Conservation (phyloP, 495 filamentous ascomycete species). For the Xylaria flabelliformis region DNA sequence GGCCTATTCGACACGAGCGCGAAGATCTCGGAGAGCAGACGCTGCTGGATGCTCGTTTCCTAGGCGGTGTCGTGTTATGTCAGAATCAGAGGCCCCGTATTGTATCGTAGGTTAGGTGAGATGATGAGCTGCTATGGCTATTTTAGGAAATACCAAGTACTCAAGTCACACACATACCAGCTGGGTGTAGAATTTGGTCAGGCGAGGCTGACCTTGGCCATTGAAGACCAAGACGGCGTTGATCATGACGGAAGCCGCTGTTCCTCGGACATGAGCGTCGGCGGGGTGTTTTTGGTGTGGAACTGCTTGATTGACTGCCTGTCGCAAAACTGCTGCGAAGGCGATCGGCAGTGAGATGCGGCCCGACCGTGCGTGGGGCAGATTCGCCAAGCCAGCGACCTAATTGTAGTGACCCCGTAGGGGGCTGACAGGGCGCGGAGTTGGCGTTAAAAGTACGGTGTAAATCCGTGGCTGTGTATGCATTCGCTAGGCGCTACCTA, state of each 20-base stretch:
- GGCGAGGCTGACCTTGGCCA: constrained; percentile 91
- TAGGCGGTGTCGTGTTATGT: constrained; percentile 46
- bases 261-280: constrained; percentile 10
- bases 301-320: background rate
- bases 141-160: constrained; percentile 5
- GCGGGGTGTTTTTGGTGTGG: background rate
- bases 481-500: background rate
- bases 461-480: constrained; percentile 12
- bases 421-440: background rate
- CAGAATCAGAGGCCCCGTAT: constrained; percentile 15
- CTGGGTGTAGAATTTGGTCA: constrained; percentile 99
- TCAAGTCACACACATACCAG: constrained; percentile 63
- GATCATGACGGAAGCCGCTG: constrained; percentile 71
- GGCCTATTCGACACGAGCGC: constrained; percentile 91
- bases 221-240: constrained; percentile 99
- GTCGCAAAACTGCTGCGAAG: constrained; percentile 14
- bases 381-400: background rate
- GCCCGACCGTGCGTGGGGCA: constrained; percentile 7
- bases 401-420: background rate
- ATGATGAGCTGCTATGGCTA: background rate
- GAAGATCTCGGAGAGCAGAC: constrained; percentile 96
- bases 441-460: constrained; percentile 16
- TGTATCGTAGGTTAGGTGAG: constrained; percentile 12
- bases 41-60: constrained; percentile 95
- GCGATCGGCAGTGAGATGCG: constrained; percentile 22